A percentile compares a stretch with the other conserved stretches of the same genome.
These are phyloP conservation scores for Pichia sp. DNA, from an alignment of 1,139 yeast species.

Conservation along the genomic window DNA sequence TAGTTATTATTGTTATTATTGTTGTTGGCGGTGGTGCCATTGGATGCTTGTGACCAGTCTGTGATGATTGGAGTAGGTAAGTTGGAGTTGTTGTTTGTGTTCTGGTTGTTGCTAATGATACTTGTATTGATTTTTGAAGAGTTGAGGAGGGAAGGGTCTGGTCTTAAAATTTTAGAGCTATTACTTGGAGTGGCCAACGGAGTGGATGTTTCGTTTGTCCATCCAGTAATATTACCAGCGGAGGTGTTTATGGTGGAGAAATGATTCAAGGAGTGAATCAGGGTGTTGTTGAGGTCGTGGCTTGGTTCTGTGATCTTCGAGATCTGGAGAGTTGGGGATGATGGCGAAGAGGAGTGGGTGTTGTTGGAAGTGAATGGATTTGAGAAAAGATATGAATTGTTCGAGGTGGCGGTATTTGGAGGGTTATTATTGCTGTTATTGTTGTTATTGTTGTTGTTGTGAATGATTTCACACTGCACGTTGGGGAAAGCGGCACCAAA, in stretches of 20 bases:
- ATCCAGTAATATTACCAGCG: constrained; percentile 14
- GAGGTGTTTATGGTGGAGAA: constrained; percentile 5
- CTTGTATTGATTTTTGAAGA: constrained; percentile 2
- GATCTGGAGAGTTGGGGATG: constrained; percentile 5
- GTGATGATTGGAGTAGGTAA: constrained; percentile 15
- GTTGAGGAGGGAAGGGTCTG: constrained; percentile 14
- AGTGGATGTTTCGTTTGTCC: constrained; percentile 17
- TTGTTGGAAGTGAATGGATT: constrained; percentile 10
- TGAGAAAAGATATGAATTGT: constrained; percentile 10
- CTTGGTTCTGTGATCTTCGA: not conserved
- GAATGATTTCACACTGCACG: constrained; percentile 32
- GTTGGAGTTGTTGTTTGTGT: constrained; percentile 7
- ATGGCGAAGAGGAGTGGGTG: constrained; percentile 4
- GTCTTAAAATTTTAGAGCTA: constrained; percentile 14
- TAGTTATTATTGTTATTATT: constrained; percentile 1
- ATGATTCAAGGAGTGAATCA: constrained; percentile 7
- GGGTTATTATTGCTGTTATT: not conserved
- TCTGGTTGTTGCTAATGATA: not conserved
- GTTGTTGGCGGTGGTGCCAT: not conserved
- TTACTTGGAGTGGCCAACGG: constrained; percentile 17
- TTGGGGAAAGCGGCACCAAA: constrained; percentile 60
- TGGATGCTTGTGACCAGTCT: constrained; percentile 17
- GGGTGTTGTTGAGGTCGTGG: not conserved
- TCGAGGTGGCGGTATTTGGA: not conserved
- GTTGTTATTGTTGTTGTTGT: not conserved